phyloP scores from a whole-genome alignment of 1,284 basidiomycete species.

The Trametes hirsuta region DNA sequence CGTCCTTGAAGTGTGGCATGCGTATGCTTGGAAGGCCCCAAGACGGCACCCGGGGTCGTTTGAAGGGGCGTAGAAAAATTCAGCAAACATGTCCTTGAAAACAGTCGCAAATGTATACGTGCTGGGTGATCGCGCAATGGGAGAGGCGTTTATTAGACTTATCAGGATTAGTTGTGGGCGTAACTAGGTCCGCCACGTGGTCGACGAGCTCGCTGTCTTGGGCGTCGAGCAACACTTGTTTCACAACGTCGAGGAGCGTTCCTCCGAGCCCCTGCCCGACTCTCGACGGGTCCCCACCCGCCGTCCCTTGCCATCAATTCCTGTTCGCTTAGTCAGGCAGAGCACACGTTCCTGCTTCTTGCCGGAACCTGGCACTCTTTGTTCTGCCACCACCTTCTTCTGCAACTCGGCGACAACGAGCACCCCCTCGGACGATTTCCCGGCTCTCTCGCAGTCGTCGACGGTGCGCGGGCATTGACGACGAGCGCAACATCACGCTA shows the following conservation, averaged over 20 bases:
- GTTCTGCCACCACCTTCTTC: conserved; percentile 13
- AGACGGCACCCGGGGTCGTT: no score
- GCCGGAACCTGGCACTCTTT: conserved; percentile 15
- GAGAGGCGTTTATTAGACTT: background rate
- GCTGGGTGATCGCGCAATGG: background rate
- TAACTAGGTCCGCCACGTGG: conserved; percentile 23
- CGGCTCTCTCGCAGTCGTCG: conserved; percentile 1
- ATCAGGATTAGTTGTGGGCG: conserved; percentile 8
- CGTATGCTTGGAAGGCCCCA: no score
- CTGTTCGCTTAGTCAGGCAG: conserved; percentile 21
- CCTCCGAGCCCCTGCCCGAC: background rate
- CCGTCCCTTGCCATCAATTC: background rate
- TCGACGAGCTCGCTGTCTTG: conserved; percentile 12
- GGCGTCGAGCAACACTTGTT: conserved; percentile 13
- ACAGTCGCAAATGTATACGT: background rate
- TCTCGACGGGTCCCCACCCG: background rate
- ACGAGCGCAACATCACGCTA: conserved; percentile 13
- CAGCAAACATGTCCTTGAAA: background rate
- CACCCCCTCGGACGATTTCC: background rate
- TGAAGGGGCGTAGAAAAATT: no score
- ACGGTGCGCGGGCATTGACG: conserved; percentile 4
- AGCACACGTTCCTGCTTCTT: conserved; percentile 16
- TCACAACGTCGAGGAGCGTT: conserved; percentile 10
- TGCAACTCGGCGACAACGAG: conserved; percentile 10
- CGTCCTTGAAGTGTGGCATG: no score